phyloP scores from a whole-genome alignment of 1,284 basidiomycete species.

The Austroboletus niveus region DNA sequence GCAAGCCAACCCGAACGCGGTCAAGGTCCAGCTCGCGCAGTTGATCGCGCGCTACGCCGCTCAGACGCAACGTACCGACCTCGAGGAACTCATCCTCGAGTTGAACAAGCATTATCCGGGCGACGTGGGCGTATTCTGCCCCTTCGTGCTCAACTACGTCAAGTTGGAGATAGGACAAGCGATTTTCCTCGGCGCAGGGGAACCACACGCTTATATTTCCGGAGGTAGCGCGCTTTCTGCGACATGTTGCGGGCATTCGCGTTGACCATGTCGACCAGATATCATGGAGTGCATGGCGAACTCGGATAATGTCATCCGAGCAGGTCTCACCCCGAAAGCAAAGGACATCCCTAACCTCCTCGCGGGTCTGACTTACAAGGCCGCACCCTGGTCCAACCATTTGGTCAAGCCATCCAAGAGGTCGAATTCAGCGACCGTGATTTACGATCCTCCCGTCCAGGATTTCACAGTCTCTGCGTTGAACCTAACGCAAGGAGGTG shows the following conservation, averaged over 20 bases:
- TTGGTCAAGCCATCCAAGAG: constrained; percentile 62
- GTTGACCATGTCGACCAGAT: constrained; percentile 50
- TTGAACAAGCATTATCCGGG: constrained; percentile 85
- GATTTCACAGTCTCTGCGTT: constrained; percentile 89
- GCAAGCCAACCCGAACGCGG: constrained; percentile 58
- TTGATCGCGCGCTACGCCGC: constrained; percentile 65
- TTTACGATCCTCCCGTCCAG: constrained; percentile 90
- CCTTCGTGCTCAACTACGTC: constrained; percentile 89
- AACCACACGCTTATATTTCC: constrained; percentile 95
- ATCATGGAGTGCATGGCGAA: constrained; percentile 99
- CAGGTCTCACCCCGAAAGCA: constrained; percentile 95
- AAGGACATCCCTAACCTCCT: constrained; percentile 92
- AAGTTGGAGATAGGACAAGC: constrained; percentile 82
- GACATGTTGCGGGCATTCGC: neutral
- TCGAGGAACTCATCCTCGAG: constrained; percentile 69
- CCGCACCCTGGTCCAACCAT: constrained; percentile 69
- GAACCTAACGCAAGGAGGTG: constrained; percentile 45
- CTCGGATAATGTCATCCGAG: constrained; percentile 98
- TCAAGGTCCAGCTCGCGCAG: constrained; percentile 55
- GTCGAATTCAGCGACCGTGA: constrained; percentile 35
- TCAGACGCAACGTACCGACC: constrained; percentile 42
- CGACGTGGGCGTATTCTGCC: constrained; percentile 94
- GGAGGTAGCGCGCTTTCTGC: constrained; percentile 60
- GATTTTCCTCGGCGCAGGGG: constrained; percentile 93
- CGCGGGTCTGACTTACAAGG: constrained; percentile 83